Conservation (phyloP, 1,139 yeast species). For the Zygotorulaspora mrakii region DNA sequence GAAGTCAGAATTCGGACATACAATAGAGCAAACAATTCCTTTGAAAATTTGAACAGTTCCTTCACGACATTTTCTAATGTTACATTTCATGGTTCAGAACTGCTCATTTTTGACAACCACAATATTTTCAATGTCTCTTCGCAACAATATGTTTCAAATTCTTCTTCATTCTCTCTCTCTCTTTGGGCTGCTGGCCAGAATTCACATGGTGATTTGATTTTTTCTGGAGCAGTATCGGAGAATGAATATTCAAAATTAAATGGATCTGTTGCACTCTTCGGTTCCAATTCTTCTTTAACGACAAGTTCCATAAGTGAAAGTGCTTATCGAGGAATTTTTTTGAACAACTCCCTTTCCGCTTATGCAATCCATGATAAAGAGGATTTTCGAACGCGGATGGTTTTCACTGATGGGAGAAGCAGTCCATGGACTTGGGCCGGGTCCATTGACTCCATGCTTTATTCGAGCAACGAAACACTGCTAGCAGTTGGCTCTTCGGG, state of each 20-base stretch:
- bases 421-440: conserved; percentile 19
- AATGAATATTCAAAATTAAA: conserved; percentile 18
- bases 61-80: conserved; percentile 24
- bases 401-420: conserved; percentile 25
- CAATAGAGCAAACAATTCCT: conserved; percentile 33
- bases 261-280: conserved; percentile 18
- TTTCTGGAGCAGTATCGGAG: conserved; percentile 37
- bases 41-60: conserved; percentile 19
- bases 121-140: conserved; percentile 28
- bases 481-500: conserved; percentile 24
- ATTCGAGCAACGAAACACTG: conserved; percentile 19
- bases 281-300: conserved; percentile 7
- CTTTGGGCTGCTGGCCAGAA: conserved; percentile 33
- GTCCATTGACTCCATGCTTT: conserved; percentile 17
- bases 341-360: conserved; percentile 27
- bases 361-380: conserved; percentile 34
- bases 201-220: conserved; percentile 34
- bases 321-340: conserved; percentile 27
- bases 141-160: conserved; percentile 15
- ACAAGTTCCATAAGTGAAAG: conserved; percentile 4
- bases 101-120: conserved; percentile 25
- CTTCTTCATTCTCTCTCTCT: conserved; percentile 31
- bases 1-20: conserved; percentile 22
- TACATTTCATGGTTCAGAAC: conserved; percentile 26
- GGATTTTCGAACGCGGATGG: conserved; percentile 41